A percentile compares a stretch with the other conserved stretches of the same genome.
These are phyloP conservation scores for Podospora appendiculata DNA, from an alignment of 495 filamentous ascomycete species.

Conservation along the genomic window DNA sequence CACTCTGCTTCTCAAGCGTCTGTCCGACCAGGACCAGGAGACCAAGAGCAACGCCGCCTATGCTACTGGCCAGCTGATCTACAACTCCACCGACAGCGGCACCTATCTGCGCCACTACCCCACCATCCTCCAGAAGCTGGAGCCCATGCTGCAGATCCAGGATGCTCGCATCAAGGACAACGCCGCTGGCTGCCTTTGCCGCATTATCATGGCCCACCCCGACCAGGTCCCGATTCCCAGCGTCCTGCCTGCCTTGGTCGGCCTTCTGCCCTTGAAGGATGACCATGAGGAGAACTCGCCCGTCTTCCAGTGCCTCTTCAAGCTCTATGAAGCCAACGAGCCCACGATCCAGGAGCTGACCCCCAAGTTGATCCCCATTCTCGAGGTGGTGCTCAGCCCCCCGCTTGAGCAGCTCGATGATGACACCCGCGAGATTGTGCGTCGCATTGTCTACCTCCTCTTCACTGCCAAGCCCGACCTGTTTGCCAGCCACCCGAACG, in stretches of 20 bases:
- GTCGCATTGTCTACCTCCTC: slow-evolving; percentile 16
- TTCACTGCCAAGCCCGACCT: slow-evolving; percentile 22
- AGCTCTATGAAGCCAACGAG: slow-evolving; percentile 73
- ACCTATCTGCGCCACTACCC: slow-evolving; percentile 66
- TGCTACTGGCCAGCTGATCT: slow-evolving; percentile 74
- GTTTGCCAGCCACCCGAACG: slow-evolving; percentile 20
- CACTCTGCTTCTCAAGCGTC: slow-evolving; percentile 76
- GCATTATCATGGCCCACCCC: slow-evolving; percentile 82
- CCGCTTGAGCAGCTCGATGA: slow-evolving; percentile 79
- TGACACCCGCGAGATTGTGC: slow-evolving; percentile 53
- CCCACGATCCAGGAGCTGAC: slow-evolving; percentile 69
- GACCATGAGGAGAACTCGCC: slow-evolving; percentile 96
- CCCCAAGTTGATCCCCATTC: slow-evolving; percentile 65
- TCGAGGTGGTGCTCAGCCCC: slow-evolving; percentile 69
- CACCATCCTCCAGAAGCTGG: slow-evolving; percentile 72
- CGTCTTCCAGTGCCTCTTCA: slow-evolving; percentile 78
- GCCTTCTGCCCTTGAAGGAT: slow-evolving; percentile 78
- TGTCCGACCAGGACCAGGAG: slow-evolving; percentile 83
- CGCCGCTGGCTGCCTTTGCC: slow-evolving; percentile 81
- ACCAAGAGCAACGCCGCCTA: slow-evolving; percentile 94
- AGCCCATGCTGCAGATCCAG: slow-evolving; percentile 68
- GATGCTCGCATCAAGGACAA: slow-evolving; percentile 83
- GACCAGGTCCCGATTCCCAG: slow-evolving; percentile 70
- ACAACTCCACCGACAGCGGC: slow-evolving; percentile 63
- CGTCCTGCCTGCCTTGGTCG: slow-evolving; percentile 72